Evolutionary conservation across 2,329 filamentous ascomycete species (phyloP), one percentile per base, ranked within the genome.

Genomic region (Cladophialophora psammophila): DNA sequence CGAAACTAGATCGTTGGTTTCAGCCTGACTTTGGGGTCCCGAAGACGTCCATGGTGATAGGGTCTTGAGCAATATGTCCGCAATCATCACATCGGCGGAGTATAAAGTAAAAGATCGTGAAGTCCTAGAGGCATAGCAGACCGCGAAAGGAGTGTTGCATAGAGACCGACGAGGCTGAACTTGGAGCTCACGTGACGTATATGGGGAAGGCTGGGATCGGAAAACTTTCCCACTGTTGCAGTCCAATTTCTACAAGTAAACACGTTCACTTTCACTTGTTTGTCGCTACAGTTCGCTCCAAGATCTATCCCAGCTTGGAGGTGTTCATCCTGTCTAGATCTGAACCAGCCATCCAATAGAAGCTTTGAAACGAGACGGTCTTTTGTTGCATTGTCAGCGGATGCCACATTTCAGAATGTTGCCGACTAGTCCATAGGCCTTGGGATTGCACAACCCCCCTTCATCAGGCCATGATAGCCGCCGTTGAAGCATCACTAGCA

Each of bases 1-100:
- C 45, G 20, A 34, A 60, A 36, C 10, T 18, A 48, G 32, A 61
- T 52, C 34, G 59, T 38, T 10, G 40, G 45, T 53, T 15, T 61
- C 59, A 54, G 59, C 59, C 59, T 50, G n/a, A 59, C n/a, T 4
- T 26, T 50, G 6, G 45, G 42, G 8, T 8, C 42, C 42, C 18
- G n/a, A 20, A 15, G n/a, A 50, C 18, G 12, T 50, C 20, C 7
- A 26, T 10, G 8, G 10, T 50, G 45, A 50, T 4, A 26, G 18
- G 18, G 18, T 26, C 18, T 12, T n/a, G 3, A 50, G 15, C 40
- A 18, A n/a, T 45, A 9, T 5, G 18, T 18, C 15, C 7, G 9
- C 13, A 38, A 8, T 26, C 26, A 26, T 26, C 26, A 26, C 26
- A 26, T 26, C 26, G 26, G 3, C 12, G 36, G 36, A 40, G 18